Base-by-base conservation (phyloP, 2,329 filamentous ascomycete species). In the Chaetomium olivaceum region DNA sequence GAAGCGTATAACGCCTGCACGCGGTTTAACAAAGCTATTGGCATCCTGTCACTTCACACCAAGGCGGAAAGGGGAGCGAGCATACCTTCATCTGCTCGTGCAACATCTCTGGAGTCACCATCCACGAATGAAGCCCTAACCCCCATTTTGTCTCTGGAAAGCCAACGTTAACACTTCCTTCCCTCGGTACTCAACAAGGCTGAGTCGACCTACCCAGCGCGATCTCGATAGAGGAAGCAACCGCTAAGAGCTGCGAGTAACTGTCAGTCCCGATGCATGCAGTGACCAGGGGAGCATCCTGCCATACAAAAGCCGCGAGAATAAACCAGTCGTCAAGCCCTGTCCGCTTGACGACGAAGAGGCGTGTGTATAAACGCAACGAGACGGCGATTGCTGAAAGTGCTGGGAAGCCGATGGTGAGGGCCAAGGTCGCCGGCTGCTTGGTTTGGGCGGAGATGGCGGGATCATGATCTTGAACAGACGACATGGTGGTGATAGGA, bases 301-400 rank as follows among this genome's bases (percentile, higher is more conserved):
- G 58, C 31, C 65, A 50, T 36, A 74, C 68, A 58, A 72, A 69
- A 2, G 75, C 74, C 23, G 67, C 62, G 6, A 66, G 66, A 58
- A 76, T 74, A 11, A 71, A 67, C 51, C 69, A 69, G 61, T 76
- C 75, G 62, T 76, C 74, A 7, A 65, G 29, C 2, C 75, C 74
- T 9, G 70, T 67, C 1, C 66, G 63, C 8, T 68, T 63, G 19
- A 76, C 71, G 16, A 76, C 64, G 23, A 48, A 48, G 23, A 64
- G 67, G 4, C 75, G 69, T 16, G 74, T 75, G 65, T 75, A 76
- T 1, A 76, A 57, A 12, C 74, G 69, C 16, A 75, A 67, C 6
- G 63, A 33, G 23, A 76, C 74, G 21, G 73, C 59, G 1, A 72
- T n/a, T 6, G 69, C 67, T 8, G 74, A 70, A 1, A 73, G 62